Evolutionary conservation across 2,329 filamentous ascomycete species (phyloP), one percentile per base, ranked within the genome.

Genomic region (Coniochaeta sp.): DNA sequence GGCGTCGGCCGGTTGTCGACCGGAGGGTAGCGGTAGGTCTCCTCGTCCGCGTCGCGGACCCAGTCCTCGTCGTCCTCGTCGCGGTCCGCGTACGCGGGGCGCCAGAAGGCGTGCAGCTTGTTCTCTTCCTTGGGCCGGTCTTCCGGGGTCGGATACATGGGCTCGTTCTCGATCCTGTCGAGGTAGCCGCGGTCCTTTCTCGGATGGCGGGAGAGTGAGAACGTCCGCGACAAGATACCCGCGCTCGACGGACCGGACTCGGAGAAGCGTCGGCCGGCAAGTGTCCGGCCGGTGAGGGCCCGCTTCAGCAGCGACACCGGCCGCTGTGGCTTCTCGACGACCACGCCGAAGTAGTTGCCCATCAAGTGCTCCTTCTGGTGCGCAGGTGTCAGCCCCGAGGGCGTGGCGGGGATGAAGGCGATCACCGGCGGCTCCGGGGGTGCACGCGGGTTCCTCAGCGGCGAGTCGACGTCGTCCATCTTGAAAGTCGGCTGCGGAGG

Each of bases 361-460:
- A 83, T 70, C 65, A 79, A 78, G 26, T 74, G 74, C 60, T 80
- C 74, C 66, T 77, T 80, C 63, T 86, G 83, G 1, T 77, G 67
- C 1, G 78, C 74, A 11, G 85, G 83, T 1, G 84, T 86, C 50
- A 81, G 67, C 1, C 81, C 84, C 1, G 83, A 86, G 3, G 85
- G 84, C 0, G 84, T 87, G 28, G 85, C 84, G 0, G 84, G 84
- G 36, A 85, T 87, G 62, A 88, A 84, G 60, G 84, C 80, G 65
- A 88, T 80, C 1, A 72, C 73, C 11, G 77, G 78, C 6, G 33
- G 34, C 8, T 62, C 65, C 22, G 84, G 84, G 6, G 84, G 83
- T n/a, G 76, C 77, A 55, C 84, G 79, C 16, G 85, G 85, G 64
- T 88, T 88, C 59, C 83, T 77, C 36, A 87, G 74, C 8, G 85